Evolutionary conservation across 2,329 filamentous ascomycete species (phyloP), one percentile per base, ranked within the genome.

Genomic region (Botrytis tulipae): DNA sequence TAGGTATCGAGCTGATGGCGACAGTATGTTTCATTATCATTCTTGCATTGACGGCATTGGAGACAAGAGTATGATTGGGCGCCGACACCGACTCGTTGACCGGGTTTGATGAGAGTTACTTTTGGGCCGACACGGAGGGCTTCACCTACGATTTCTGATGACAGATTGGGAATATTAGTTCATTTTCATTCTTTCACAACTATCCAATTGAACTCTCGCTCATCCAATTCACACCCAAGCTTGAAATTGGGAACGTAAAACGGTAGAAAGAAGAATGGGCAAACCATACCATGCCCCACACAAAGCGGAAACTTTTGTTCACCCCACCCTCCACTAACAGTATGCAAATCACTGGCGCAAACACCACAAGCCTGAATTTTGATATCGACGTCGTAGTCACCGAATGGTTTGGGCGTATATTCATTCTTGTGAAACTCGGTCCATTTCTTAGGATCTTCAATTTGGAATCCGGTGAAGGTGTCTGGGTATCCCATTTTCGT

Each of bases 341-440:
- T 93, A 83, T 93, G 91, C 66, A 92, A 85, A 80, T 94, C 91
- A 77, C 88, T 91, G 77, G 91, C 89, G 81, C 92, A 94, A 71
- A 94, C 87, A 80, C 93, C 92, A 80, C 93, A 95, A 81, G 89
- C 91, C 77, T 94, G 90, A 79, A 97, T 91, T 85, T 95, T 92
- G 83, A 97, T 89, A 81, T 97, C 94, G 79, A 97, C 89, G 81
- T 97, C 94, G 83, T 93, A 88, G 81, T 95, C 93, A 77, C 91
- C 93, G 81, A 97, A 97, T 29, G 92, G 92, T 85, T 97, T 96
- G 74, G 95, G 90, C 78, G 90, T 88, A 85, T 93, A 94, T 85
- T 95, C 79, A 44, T 80, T 80, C 74, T 80, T 79, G 61, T 80
- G 78, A 73, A 81, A 81, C 20, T 80, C 80, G 3, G 76, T 79